Percentiles rank a stretch among this genome's conserved stretches.
These are phyloP conservation scores for Erodium trifolium DNA, from an alignment of 441 rosid species.

Conservation along the genomic window DNA sequence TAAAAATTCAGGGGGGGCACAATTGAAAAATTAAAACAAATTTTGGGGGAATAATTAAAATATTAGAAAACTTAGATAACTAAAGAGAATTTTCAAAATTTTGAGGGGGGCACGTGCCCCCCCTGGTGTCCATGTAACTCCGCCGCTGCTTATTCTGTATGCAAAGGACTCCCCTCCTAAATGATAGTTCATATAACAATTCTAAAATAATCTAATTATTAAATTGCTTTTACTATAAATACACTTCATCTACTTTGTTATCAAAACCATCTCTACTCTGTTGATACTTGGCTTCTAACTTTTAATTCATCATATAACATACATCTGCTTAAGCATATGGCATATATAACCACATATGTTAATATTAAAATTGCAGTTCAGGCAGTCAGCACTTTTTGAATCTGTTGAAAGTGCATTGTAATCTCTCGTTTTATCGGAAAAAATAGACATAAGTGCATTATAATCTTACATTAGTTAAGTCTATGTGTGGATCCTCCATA, in stretches of 20 bases:
- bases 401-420: neutral
- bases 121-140: too few relatives aligned
- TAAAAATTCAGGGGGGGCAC: too few relatives aligned
- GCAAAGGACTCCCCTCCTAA: neutral
- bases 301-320: neutral
- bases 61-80: too few relatives aligned
- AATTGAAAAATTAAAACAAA: too few relatives aligned
- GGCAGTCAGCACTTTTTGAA: neutral
- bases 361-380: neutral
- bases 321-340: neutral
- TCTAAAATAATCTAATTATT: neutral
- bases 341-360: neutral
- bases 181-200: too few relatives aligned
- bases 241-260: neutral
- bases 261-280: neutral
- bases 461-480: slow-evolving; percentile 67
- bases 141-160: too few relatives aligned
- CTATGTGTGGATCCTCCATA: slow-evolving; percentile 96
- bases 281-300: neutral
- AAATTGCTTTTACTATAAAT: neutral
- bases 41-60: too few relatives aligned
- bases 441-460: neutral
- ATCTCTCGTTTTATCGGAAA: too few relatives aligned
- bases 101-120: too few relatives aligned
- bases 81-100: too few relatives aligned